Evolutionary conservation across 202 grass and related monocot species (phyloP).

Genomic region (Schoenoplectus triqueter): DNA sequence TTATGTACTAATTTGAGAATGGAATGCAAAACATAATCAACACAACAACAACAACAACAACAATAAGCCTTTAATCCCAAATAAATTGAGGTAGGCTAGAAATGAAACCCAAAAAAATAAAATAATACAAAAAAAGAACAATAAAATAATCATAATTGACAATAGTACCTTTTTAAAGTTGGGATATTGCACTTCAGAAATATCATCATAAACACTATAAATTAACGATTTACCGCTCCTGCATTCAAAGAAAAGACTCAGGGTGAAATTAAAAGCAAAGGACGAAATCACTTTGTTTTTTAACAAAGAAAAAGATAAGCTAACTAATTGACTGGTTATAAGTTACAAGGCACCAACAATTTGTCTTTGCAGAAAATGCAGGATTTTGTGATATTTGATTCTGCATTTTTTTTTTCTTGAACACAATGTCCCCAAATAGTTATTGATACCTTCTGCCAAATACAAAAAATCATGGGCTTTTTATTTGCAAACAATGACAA

Average conservation of each 20-base stretch:
- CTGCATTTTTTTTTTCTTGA: background rate
- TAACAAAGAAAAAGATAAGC: background rate
- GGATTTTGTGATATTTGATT: background rate
- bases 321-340: background rate
- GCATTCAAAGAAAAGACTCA: slow-evolving; percentile 42
- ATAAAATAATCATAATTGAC: background rate
- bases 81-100: background rate
- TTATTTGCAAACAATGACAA: background rate
- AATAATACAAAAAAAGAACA: background rate
- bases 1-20: slow-evolving; percentile 16
- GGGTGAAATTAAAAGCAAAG: background rate
- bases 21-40: background rate
- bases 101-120: background rate
- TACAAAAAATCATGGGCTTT: slow-evolving; percentile 8
- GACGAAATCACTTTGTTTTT: background rate
- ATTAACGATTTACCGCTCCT: slow-evolving; percentile 66
- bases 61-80: background rate
- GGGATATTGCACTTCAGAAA: slow-evolving; percentile 78
- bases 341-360: slow-evolving; percentile 11
- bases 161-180: slow-evolving; percentile 65
- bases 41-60: background rate
- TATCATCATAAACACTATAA: slow-evolving; percentile 74
- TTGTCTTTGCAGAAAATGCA: slow-evolving; percentile 17
- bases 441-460: background rate
- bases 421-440: background rate